phyloP scores from a whole-genome alignment of 139 green algal genomes.

The Auxenochlorella pyrenoidosa region DNA sequence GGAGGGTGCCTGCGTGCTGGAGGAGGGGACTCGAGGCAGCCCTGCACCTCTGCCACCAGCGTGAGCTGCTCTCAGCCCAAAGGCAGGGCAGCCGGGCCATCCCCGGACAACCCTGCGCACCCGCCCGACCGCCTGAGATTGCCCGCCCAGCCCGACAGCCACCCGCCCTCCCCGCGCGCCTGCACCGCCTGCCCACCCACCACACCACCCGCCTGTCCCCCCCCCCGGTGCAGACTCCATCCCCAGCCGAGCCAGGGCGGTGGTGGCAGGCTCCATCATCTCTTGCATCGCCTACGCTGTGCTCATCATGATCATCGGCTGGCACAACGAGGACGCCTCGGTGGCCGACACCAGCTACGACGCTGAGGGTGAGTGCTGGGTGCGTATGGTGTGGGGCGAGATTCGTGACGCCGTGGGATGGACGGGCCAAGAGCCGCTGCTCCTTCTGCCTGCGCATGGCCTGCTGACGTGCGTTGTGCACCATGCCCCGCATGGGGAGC shows the following conservation, averaged over 20 bases:
- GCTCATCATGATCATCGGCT: slow-evolving; percentile 28
- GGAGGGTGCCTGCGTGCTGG: no score
- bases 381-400: no score
- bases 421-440: background rate
- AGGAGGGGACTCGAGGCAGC: background rate
- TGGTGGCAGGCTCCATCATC: slow-evolving; percentile 40
- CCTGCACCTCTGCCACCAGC: background rate
- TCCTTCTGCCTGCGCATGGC: no score
- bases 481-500: no score
- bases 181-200: background rate
- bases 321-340: slow-evolving; percentile 32
- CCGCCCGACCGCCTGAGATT: no score
- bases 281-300: slow-evolving; percentile 26
- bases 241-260: background rate
- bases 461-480: no score
- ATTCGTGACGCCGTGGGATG: no score
- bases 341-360: background rate
- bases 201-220: no score
- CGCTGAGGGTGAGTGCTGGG: background rate
- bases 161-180: no score
- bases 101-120: no score
- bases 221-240: slow-evolving; percentile 1
- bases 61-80: background rate
- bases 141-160: no score
- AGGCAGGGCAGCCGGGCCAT: no score